Conservation (phyloP, 2,329 filamentous ascomycete genomes). For the Trichoderma sp. region DNA sequence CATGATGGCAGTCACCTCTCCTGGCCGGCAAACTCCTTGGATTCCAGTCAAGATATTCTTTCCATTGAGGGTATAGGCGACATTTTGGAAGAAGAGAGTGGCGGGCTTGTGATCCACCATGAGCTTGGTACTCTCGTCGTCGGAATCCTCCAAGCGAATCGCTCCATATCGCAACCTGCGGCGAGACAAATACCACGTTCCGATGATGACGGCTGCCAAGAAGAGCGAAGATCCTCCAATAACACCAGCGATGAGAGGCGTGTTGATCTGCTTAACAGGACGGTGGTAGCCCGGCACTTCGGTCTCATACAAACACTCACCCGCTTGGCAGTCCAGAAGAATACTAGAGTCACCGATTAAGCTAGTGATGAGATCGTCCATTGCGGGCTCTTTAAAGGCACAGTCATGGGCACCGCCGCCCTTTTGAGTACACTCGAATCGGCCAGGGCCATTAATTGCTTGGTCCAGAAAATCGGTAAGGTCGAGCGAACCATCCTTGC, state of each 20-base stretch:
- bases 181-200: slow-evolving; percentile 86
- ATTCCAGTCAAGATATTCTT: slow-evolving; percentile 82
- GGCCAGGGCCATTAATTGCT: slow-evolving; percentile 83
- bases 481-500: slow-evolving; percentile 87
- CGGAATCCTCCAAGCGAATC: slow-evolving; percentile 85
- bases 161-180: slow-evolving; percentile 71
- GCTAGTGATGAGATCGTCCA: slow-evolving; percentile 85
- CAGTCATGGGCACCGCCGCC: slow-evolving; percentile 69
- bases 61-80: slow-evolving; percentile 84
- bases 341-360: slow-evolving; percentile 95
- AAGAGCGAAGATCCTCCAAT: slow-evolving; percentile 87
- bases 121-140: slow-evolving; percentile 83
- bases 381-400: slow-evolving; percentile 85
- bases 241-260: slow-evolving; percentile 89
- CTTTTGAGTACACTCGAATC: slow-evolving; percentile 73
- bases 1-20: slow-evolving; percentile 98
- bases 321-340: slow-evolving; percentile 76
- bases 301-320: slow-evolving; percentile 91
- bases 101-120: slow-evolving; percentile 92
- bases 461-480: slow-evolving; percentile 85
- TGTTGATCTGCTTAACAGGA: slow-evolving; percentile 94
- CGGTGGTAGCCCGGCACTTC: slow-evolving; percentile 89
- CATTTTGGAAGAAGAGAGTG: slow-evolving; percentile 83
- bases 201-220: slow-evolving; percentile 80
- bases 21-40: slow-evolving; percentile 85